phyloP scores from a whole-genome alignment of 1,139 yeast species.

The Arxiozyma telluris region DNA sequence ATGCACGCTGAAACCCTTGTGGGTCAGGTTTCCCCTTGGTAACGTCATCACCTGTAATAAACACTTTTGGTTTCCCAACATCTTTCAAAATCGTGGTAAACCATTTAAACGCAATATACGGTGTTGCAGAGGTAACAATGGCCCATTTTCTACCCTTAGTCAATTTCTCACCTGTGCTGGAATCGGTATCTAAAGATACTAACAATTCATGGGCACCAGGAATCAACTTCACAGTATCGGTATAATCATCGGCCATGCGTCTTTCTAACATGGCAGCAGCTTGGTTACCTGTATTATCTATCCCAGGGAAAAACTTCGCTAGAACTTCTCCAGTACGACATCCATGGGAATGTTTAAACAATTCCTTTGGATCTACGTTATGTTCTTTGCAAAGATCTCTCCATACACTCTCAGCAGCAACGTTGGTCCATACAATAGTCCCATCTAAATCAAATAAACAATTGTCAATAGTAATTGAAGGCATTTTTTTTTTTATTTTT shows the following conservation, averaged over 20 bases:
- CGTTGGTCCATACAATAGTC: slow-evolving; percentile 63
- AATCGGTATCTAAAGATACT: slow-evolving; percentile 21
- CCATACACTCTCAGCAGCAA: slow-evolving; percentile 69
- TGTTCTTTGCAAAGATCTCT: slow-evolving; percentile 51
- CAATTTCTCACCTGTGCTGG: slow-evolving; percentile 25
- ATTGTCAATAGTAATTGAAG: slow-evolving; percentile 18
- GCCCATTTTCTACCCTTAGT: slow-evolving; percentile 52
- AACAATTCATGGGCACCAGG: slow-evolving; percentile 60
- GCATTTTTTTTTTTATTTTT: not conserved
- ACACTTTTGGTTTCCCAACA: slow-evolving; percentile 46
- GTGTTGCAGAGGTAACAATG: slow-evolving; percentile 68
- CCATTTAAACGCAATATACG: slow-evolving; percentile 46
- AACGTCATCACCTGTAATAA: slow-evolving; percentile 67
- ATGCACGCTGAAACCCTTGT: slow-evolving; percentile 47
- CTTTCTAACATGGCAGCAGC: slow-evolving; percentile 49
- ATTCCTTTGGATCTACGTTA: slow-evolving; percentile 55
- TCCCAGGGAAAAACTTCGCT: slow-evolving; percentile 55
- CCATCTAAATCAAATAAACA: slow-evolving; percentile 68
- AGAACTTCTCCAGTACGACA: slow-evolving; percentile 63
- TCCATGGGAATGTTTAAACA: slow-evolving; percentile 64
- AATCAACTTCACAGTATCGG: slow-evolving; percentile 55
- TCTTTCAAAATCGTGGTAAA: slow-evolving; percentile 51
- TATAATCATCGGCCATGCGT: slow-evolving; percentile 53
- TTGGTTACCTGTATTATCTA: slow-evolving; percentile 49
- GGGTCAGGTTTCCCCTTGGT: slow-evolving; percentile 70